Base-by-base conservation (phyloP, 2,329 filamentous ascomycete species). In the Chaetomium sp. region DNA sequence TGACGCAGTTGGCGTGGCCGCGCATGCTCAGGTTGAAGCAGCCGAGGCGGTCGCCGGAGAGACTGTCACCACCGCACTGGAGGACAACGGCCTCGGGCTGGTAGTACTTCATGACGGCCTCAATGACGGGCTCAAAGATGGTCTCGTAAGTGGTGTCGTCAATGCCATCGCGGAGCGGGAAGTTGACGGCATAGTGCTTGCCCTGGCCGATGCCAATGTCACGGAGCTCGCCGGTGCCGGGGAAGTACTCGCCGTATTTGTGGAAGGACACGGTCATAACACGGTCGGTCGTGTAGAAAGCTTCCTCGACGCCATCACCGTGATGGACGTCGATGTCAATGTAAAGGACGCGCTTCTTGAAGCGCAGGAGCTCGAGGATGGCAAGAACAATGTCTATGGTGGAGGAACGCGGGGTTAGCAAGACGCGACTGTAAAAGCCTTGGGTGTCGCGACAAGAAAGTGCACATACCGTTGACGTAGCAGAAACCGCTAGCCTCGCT, bases 1-100 rank as follows among this genome's bases (percentile, higher is more conserved):
- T 87, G 63, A 97, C 90, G 69, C 94, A 99, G 71, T 91, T 91
- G 62, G 92, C 91, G 70, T 99, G 94, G 4, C 92, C 92, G 65
- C 87, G 86, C 82, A 99, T 96, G 72, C 95, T 97, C 59, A 99
- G 79, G 70, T 97, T 99, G 79, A 99, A 99, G 71, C 91, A 95
- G 52, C 94, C 94, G 0, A 99, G 80, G 38, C 94, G 85, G 71
- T 99, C 94, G 48, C 94, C 92, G 34, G 91, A 95, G 12, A 99
- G 80, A 66, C 88, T 95, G 74, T 99, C 94, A 49, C 92, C 92
- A 54, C 94, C 94, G 67, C 94, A 99, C 70, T 99, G 94, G 3
- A 99, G 79, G 5, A 97, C 94, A 53, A 99, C 92, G 4, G 91
- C 92, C 64, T 91, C 85, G 0, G 94, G 94, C 55, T 87, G 85